A percentile compares a stretch with the other conserved stretches of the same genome.
These are phyloP conservation scores for Salix dunnii DNA, from an alignment of 345 rosid species.

Conservation along the genomic window DNA sequence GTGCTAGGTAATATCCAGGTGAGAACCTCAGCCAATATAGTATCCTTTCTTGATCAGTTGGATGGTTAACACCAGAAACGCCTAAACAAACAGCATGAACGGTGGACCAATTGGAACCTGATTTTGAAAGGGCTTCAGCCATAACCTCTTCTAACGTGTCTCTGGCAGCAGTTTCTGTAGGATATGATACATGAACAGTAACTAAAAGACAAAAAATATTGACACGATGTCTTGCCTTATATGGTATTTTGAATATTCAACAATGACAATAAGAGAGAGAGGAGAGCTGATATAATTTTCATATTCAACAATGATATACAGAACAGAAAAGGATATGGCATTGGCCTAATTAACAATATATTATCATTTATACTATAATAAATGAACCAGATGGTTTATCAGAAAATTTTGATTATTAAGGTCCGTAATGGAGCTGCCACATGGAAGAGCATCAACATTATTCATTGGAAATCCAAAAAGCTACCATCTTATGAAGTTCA, in stretches of 20 bases:
- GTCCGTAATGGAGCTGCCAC: background rate
- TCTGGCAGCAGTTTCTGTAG: slow-evolving; percentile 73
- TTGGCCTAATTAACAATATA: background rate
- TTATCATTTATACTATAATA: background rate
- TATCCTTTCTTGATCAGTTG: slow-evolving; percentile 75
- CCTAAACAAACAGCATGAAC: slow-evolving; percentile 88
- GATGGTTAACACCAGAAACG: slow-evolving; percentile 95
- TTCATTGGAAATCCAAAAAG: background rate
- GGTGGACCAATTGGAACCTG: slow-evolving; percentile 58
- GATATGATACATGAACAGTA: slow-evolving; percentile 2
- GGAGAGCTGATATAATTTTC: background rate
- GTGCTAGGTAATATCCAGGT: background rate
- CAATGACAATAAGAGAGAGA: background rate
- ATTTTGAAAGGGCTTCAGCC: slow-evolving; percentile 66
- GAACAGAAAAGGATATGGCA: background rate
- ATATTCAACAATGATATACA: background rate
- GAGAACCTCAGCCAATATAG: slow-evolving; percentile 79
- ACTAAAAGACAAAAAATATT: background rate
- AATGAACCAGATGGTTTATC: background rate
- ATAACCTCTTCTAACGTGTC: slow-evolving; percentile 81
- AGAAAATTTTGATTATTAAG: background rate
- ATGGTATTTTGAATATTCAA: background rate
- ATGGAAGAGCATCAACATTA: background rate
- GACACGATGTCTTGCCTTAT: background rate
- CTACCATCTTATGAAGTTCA: background rate